A percentile compares a stretch with the other conserved stretches of the same genome.
Evolutionary conservation across 768 basidiomycete species (phyloP).

Genomic region (Tricholoma flavovirens): DNA sequence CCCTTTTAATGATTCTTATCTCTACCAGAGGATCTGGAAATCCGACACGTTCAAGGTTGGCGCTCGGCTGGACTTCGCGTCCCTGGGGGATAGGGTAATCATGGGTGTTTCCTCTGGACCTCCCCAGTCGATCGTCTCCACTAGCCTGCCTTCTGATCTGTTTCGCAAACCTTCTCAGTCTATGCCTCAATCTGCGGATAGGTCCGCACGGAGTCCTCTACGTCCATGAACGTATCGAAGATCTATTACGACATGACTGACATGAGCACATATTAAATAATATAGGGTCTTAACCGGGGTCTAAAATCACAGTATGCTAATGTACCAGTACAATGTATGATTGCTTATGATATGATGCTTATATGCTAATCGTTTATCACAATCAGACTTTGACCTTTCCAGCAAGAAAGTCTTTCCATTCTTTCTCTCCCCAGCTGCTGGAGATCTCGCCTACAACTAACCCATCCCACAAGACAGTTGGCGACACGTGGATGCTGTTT

Average conservation of each 20-base stretch:
- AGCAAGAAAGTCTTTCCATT: slow-evolving; percentile 75
- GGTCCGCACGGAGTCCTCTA: background rate
- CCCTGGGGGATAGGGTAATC: slow-evolving; percentile 42
- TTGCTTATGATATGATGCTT: background rate
- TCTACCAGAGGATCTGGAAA: slow-evolving; percentile 66
- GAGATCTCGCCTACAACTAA: slow-evolving; percentile 65
- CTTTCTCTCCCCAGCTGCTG: slow-evolving; percentile 74
- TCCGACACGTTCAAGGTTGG: slow-evolving; percentile 59
- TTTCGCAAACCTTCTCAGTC: background rate
- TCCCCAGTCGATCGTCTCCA: slow-evolving; percentile 31
- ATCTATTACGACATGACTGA: background rate
- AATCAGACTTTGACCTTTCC: slow-evolving; percentile 46
- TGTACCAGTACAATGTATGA: background rate
- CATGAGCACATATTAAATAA: background rate
- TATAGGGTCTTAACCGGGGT: background rate
- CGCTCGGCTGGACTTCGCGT: slow-evolving; percentile 46
- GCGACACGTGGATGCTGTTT: slow-evolving; percentile 89
- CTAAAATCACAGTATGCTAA: background rate
- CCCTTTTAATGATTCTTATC: slow-evolving; percentile 42
- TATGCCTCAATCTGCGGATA: slow-evolving; percentile 8
- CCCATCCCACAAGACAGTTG: slow-evolving; percentile 76
- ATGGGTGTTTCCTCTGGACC: slow-evolving; percentile 40
- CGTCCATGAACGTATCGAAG: background rate
- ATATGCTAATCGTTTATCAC: background rate
- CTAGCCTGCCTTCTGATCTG: slow-evolving; percentile 5